Evolutionary conservation across 2,329 filamentous ascomycete genomes (phyloP).

Genomic region (Penicillium sp.): DNA sequence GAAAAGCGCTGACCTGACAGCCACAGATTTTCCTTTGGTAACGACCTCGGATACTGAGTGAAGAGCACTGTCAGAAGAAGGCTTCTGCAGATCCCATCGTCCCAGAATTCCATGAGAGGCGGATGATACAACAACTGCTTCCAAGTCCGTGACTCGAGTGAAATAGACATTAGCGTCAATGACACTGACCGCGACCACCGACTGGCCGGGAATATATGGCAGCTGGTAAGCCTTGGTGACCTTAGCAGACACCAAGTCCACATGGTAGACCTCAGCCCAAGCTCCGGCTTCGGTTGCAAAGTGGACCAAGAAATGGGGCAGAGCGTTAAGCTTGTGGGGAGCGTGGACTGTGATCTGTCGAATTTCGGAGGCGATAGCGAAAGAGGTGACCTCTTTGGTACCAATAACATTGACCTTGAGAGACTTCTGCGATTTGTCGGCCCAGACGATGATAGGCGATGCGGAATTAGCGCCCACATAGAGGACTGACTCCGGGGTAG

Average conservation of each 20-base stretch:
- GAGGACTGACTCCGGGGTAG: conserved; percentile 39
- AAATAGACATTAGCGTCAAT: conserved; percentile 83
- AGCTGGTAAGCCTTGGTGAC: conserved; percentile 78
- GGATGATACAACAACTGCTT: conserved; percentile 72
- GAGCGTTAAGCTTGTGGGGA: conserved; percentile 67
- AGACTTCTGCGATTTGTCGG: conserved; percentile 43
- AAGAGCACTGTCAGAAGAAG: conserved; percentile 50
- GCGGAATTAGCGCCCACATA: conserved; percentile 42
- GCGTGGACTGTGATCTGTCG: conserved; percentile 67
- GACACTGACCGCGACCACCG: conserved; percentile 75
- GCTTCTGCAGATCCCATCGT: conserved; percentile 63
- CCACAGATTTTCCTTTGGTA: conserved; percentile 67
- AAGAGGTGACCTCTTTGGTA: conserved; percentile 39
- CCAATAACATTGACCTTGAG: conserved; percentile 48
- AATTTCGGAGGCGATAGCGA: conserved; percentile 46
- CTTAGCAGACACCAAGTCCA: conserved; percentile 67
- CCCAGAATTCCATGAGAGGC: conserved; percentile 72
- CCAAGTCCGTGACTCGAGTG: conserved; percentile 72
- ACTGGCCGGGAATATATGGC: conserved; percentile 66
- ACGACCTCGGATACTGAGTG: conserved; percentile 81
- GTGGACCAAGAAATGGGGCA: conserved; percentile 82
- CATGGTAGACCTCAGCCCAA: conserved; percentile 82
- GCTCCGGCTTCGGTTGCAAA: conserved; percentile 68
- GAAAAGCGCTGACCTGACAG: conserved; percentile 73
- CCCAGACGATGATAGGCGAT: conserved; percentile 45